Conservation (phyloP, 1,139 yeast species). For the Suhomyces chickasaworum region DNA sequence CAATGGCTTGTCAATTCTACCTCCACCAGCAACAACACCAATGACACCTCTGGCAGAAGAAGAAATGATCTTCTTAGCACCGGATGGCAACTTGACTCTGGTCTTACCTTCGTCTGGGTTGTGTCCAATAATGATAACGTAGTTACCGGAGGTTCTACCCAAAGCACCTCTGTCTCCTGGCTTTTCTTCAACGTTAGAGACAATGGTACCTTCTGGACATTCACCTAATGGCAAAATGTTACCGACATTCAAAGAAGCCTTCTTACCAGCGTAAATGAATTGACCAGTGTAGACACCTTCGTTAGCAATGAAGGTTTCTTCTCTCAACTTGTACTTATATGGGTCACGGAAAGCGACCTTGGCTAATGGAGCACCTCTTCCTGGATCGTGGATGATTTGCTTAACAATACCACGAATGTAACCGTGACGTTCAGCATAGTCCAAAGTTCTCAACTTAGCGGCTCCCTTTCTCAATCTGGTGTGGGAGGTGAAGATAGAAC, state of each 20-base stretch:
- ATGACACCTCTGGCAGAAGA: constrained; percentile 99
- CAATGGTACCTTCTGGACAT: constrained; percentile 99
- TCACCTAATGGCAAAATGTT: constrained; percentile 96
- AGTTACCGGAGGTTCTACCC: constrained; percentile 99
- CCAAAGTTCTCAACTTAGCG: constrained; percentile 99
- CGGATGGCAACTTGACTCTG: constrained; percentile 98
- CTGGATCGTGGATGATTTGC: constrained; percentile 97
- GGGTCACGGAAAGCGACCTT: constrained; percentile 99
- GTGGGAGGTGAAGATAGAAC: constrained; percentile 99
- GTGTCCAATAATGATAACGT: constrained; percentile 98
- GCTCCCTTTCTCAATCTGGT: constrained; percentile 99
- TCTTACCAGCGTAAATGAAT: constrained; percentile 98
- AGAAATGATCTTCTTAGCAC: constrained; percentile 95
- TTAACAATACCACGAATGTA: constrained; percentile 99
- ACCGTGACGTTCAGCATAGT: constrained; percentile 99
- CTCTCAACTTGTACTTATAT: constrained; percentile 96
- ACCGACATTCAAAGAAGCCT: constrained; percentile 97
- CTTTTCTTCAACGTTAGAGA: constrained; percentile 97
- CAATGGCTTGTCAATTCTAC: constrained; percentile 99
- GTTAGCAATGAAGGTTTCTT: constrained; percentile 92
- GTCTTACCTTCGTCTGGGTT: constrained; percentile 99
- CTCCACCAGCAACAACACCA: constrained; percentile 99
- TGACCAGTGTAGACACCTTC: constrained; percentile 99
- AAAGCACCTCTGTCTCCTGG: constrained; percentile 99
- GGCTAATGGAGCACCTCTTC: constrained; percentile 99